Percentiles rank a stretch among this genome's conserved stretches.
phyloP scores from a whole-genome alignment of 257 asterid species.

The Striga asiatica region DNA sequence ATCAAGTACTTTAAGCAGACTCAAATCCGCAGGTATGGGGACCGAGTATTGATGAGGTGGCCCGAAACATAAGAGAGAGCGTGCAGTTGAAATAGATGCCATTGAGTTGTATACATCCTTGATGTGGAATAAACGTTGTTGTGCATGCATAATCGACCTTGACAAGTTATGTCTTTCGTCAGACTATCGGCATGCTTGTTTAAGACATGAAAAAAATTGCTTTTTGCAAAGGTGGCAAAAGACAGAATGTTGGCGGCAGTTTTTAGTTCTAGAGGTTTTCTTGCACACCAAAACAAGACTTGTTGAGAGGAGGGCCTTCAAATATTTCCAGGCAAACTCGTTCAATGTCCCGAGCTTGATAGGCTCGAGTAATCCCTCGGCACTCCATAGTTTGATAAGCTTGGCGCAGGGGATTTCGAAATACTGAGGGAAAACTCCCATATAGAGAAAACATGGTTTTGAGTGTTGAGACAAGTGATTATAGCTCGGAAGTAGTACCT shows the following conservation, averaged over 20 bases:
- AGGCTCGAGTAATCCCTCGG: constrained; percentile 6
- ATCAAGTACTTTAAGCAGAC: constrained; percentile 5
- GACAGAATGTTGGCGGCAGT: neutral
- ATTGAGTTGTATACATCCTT: neutral
- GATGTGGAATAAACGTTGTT: neutral
- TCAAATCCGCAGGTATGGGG: neutral
- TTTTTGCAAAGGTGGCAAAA: constrained; percentile 1
- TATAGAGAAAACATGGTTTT: constrained; percentile 10
- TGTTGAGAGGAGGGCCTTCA: neutral
- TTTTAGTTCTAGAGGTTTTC: neutral
- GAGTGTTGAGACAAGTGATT: constrained; percentile 8
- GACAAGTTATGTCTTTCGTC: neutral
- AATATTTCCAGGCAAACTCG: neutral
- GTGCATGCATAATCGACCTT: neutral
- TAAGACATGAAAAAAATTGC: neutral
- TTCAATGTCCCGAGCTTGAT: neutral
- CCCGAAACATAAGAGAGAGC: constrained; percentile 7
- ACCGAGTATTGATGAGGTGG: neutral
- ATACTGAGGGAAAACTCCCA: neutral
- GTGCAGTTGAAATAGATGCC: neutral
- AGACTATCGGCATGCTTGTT: neutral
- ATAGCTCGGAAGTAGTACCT: constrained; percentile 11
- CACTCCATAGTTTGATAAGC: neutral
- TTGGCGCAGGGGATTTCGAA: neutral
- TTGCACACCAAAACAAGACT: neutral